Evolutionary conservation across 805 yeast species (phyloP).

Genomic region (Wickerhamomyces bisporus): DNA sequence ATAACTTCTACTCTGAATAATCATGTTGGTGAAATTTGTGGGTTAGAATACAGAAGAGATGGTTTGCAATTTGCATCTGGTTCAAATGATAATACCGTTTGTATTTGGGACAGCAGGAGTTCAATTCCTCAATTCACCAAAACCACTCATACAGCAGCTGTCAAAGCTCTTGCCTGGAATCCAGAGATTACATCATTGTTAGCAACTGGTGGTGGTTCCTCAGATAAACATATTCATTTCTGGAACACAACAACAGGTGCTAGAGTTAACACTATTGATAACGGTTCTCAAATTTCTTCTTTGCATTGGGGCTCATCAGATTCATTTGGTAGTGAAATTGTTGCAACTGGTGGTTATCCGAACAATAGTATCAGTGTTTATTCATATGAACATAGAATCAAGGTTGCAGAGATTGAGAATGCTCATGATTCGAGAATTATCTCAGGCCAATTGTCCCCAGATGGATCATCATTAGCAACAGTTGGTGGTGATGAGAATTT

Average conservation of each 20-base stretch:
- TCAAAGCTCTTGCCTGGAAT: constrained; percentile 92
- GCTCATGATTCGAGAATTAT: constrained; percentile 91
- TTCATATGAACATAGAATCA: constrained; percentile 79
- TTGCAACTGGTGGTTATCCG: constrained; percentile 93
- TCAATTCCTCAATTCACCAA: constrained; percentile 67
- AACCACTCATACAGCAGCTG: constrained; percentile 86
- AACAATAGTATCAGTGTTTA: constrained; percentile 77
- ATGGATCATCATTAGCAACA: constrained; percentile 84
- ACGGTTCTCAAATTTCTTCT: constrained; percentile 93
- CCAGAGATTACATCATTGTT: constrained; percentile 77
- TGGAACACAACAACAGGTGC: constrained; percentile 95
- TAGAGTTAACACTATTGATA: constrained; percentile 76
- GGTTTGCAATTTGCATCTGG: constrained; percentile 87
- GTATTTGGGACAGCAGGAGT: constrained; percentile 86
- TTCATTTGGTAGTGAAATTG: constrained; percentile 74
- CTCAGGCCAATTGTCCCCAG: constrained; percentile 82
- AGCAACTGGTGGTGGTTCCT: constrained; percentile 97
- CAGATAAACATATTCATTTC: constrained; percentile 83
- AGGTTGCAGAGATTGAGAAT: constrained; percentile 77
- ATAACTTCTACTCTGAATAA: constrained; percentile 52
- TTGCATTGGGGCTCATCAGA: constrained; percentile 82
- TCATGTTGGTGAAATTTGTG: constrained; percentile 90
- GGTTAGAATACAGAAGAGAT: constrained; percentile 78
- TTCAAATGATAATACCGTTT: constrained; percentile 90
- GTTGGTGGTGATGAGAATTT: constrained; percentile 95